Evolutionary conservation across 805 yeast genomes (phyloP), one percentile per base, ranked within the genome.

Genomic region (Yamadazyma laniorum): DNA sequence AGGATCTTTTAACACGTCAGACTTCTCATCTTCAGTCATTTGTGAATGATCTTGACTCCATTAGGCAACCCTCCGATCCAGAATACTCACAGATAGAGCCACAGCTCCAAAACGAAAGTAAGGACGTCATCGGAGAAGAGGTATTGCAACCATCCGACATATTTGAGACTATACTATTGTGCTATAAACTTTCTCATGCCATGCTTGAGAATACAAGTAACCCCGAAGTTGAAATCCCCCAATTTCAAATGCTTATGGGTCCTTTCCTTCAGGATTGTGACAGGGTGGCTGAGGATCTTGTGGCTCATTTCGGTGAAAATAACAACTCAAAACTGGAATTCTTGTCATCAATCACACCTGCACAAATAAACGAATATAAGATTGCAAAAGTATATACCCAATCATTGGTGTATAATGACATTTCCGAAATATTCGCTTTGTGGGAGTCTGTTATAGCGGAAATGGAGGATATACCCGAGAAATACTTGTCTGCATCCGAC

Each of bases 401-500:
- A 2, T 66, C 69, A 0, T 51, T 74, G 4, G 33, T 52, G 9
- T 18, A 48, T 2, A 42, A 47, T 23, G 53, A 53, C 25, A 48
- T 65, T 15, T 59, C 56, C 4, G 46, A 44, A 1, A 37, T 72
- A 1, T 31, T 47, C 1, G 37, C 40, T 2, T 21, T 62, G 1
- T 76, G 81, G 81, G 21, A 42, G 1, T 12, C 22, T 5, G 3
- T 26, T 12, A 3, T 15, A 4, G 32, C 32, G 6, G 13, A 11
- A 9, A 40, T 64, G 3, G 63, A 67, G 1, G 47, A 52, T 2
- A 48, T 56, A 1, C 50, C 68, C 0, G 76, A 72, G 32, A 59
- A 64, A 32, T 55, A 57, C 30, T 55, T 75, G 56, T 40, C 61
- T 37, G 72, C 72, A 7, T 63, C 71, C 1, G 75, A 73, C 21